Base-by-base conservation (phyloP, 768 basidiomycete species). In the Macrolepiota dolichaula region DNA sequence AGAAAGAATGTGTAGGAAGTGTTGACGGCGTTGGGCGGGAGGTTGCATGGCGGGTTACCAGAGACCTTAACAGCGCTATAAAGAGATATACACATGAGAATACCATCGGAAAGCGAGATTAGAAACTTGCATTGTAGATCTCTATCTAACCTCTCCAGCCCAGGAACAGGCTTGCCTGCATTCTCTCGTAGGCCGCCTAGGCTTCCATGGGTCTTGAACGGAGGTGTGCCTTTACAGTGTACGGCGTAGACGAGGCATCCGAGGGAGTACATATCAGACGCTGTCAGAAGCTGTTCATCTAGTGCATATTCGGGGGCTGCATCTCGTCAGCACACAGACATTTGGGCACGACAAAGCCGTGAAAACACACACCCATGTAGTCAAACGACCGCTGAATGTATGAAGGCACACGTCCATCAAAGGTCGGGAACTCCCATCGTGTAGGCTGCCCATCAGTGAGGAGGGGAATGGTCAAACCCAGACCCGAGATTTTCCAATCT, bases 401-500 rank as follows among this genome's bases (percentile, higher is more conserved):
- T 15, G 85, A 71, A 0, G 94, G 92, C 24, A 91, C 76, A 55
- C 90, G 81, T 22, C 85, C 85, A 73, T 98, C 96, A 63, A 87
- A 91, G 24, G 91, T 88, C 0, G 95, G 95, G 68, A 91, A 97
- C 66, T 94, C 90, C 91, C 96, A 98, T 27, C 85, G 82, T 0
- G 93, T 85, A 0, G 90, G 81, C 7, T 82, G 76, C 5, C 94
- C 94, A 62, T 89, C 85, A 3, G 80, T 77, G 40, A 83, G 74
- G 7, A 97, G 78, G 5, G 92, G 82, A 32, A 96, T 94, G 1
- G 92, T 94, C 52, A 95, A 77, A 1, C 94, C 93, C 40, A 99
- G 80, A 1, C 94, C 96, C 17, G 90, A 86, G 36, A 99, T 83
- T 75, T 98, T 99, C 97, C 97, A 99, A 73, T 99, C 97, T 35